phyloP scores from a whole-genome alignment of 2,329 filamentous ascomycete genomes.

The Beauveria sp. region DNA sequence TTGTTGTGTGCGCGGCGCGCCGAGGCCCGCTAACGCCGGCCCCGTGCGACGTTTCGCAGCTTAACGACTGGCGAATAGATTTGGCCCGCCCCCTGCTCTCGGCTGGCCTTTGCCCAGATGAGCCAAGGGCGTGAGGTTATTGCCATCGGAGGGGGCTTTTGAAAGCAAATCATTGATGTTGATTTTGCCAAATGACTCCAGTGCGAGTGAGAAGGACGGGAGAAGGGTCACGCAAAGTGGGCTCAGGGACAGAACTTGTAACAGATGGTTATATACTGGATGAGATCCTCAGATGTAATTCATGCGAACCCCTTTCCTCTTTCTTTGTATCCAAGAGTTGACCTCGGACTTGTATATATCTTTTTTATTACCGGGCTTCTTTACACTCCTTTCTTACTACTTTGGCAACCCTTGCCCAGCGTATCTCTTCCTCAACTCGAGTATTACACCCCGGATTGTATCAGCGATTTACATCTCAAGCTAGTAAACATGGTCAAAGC shows the following conservation, averaged over 20 bases:
- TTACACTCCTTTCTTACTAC: not conserved
- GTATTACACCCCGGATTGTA: not conserved
- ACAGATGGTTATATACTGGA: constrained; percentile 3
- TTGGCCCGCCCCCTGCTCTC: not conserved
- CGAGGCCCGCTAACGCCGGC: not conserved
- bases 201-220: not conserved
- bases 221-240: constrained; percentile 7
- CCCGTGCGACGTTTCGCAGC: constrained; percentile 9
- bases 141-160: not conserved
- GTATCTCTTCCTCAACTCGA: not conserved
- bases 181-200: constrained; percentile 12
- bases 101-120: too few species aligned
- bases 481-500: constrained; percentile 17
- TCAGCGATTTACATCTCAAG: not conserved
- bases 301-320: not conserved
- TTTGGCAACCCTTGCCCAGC: not conserved
- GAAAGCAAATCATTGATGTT: not conserved
- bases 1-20: not conserved
- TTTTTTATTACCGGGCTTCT: not conserved
- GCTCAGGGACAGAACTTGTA: not conserved
- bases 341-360: not conserved
- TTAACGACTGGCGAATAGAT: constrained; percentile 1
- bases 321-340: not conserved
- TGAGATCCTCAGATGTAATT: not conserved
- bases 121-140: not conserved